Conservation (phyloP, 495 filamentous ascomycete genomes). For the Xylona heveae region DNA sequence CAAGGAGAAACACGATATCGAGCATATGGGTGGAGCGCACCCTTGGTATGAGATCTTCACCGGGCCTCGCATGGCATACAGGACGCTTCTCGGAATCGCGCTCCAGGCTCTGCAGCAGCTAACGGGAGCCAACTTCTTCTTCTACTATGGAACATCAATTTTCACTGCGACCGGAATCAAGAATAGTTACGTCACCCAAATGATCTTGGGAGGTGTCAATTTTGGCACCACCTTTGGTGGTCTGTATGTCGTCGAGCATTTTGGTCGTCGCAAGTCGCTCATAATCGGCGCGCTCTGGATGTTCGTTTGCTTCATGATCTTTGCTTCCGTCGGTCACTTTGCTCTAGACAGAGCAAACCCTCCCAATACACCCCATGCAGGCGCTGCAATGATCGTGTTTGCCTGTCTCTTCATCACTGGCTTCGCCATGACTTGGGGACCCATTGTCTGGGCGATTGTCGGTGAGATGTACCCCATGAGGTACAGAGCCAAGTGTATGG, state of each 20-base stretch:
- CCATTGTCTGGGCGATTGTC: slow-evolving; percentile 61
- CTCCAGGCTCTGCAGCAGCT: slow-evolving; percentile 54
- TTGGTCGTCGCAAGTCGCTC: slow-evolving; percentile 42
- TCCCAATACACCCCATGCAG: slow-evolving; percentile 31
- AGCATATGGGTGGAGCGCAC: slow-evolving; percentile 9
- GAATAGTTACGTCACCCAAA: slow-evolving; percentile 48
- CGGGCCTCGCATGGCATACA: slow-evolving; percentile 51
- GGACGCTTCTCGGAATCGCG: slow-evolving; percentile 43
- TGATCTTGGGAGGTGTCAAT: slow-evolving; percentile 59
- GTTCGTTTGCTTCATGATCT: slow-evolving; percentile 52
- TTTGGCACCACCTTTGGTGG: slow-evolving; percentile 51
- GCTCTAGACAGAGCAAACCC: slow-evolving; percentile 29
- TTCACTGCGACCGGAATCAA: slow-evolving; percentile 46
- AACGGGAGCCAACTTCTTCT: slow-evolving; percentile 49
- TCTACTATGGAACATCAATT: slow-evolving; percentile 61
- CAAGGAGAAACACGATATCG: slow-evolving; percentile 30
- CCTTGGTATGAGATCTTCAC: slow-evolving; percentile 47
- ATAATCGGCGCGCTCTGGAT: slow-evolving; percentile 48
- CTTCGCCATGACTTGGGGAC: slow-evolving; percentile 56
- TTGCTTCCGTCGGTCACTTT: slow-evolving; percentile 46
- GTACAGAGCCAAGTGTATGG: slow-evolving; percentile 57
- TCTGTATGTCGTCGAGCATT: slow-evolving; percentile 50
- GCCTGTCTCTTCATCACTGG: slow-evolving; percentile 47
- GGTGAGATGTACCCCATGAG: slow-evolving; percentile 65
- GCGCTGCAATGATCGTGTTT: slow-evolving; percentile 55